Conservation (phyloP, 305 asterid genomes). For the Salvia sclarea region DNA sequence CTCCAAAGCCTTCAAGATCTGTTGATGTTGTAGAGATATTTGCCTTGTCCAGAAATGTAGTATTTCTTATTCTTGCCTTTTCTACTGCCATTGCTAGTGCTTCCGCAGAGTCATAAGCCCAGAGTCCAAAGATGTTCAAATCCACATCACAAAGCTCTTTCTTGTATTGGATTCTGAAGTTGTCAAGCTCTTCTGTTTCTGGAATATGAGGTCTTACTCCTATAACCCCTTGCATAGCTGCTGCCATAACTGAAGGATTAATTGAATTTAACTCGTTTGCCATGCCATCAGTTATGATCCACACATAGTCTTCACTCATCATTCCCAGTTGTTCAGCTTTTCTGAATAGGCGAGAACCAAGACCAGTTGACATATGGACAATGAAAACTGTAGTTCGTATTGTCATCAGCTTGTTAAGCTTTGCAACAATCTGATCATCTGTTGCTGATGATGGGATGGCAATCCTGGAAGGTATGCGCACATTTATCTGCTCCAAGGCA, state of each 20-base stretch:
- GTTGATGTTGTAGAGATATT: background rate
- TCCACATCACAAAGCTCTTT: slow-evolving; percentile 28
- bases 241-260: slow-evolving; percentile 31
- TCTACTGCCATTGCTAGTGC: slow-evolving; percentile 67
- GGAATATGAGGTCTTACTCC: slow-evolving; percentile 52
- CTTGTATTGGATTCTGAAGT: slow-evolving; percentile 42
- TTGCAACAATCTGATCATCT: slow-evolving; percentile 41
- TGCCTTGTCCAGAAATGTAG: slow-evolving; percentile 10
- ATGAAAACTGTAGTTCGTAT: slow-evolving; percentile 57
- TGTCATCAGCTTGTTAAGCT: slow-evolving; percentile 50
- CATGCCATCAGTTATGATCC: slow-evolving; percentile 56
- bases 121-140: slow-evolving; percentile 44
- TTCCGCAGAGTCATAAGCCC: slow-evolving; percentile 59
- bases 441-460: slow-evolving; percentile 46
- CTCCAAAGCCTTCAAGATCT: slow-evolving; percentile 46
- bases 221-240: slow-evolving; percentile 56
- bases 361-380: slow-evolving; percentile 39
- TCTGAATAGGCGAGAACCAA: slow-evolving; percentile 46
- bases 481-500: slow-evolving; percentile 42
- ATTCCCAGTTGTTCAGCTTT: slow-evolving; percentile 47
- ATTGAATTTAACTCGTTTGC: slow-evolving; percentile 29
- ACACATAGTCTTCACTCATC: slow-evolving; percentile 49
- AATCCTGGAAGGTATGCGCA: slow-evolving; percentile 47
- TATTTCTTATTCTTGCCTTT: slow-evolving; percentile 29
- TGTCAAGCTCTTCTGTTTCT: slow-evolving; percentile 28